Base-by-base conservation (phyloP, 768 basidiomycete genomes). In the Suillus fuscotomentosus region DNA sequence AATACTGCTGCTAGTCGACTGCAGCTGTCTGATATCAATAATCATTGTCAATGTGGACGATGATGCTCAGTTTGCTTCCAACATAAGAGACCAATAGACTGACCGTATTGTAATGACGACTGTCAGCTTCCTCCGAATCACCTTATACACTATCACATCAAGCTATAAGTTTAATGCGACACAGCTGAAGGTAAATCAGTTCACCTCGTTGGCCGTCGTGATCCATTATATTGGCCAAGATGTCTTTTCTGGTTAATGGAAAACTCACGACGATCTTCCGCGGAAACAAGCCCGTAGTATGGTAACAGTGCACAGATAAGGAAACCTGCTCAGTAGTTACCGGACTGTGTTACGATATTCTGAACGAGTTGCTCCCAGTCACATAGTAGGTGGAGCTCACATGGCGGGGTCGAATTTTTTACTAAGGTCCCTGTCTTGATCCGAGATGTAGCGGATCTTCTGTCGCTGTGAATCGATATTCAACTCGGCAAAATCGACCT, bases 401-500 rank as follows among this genome's bases (percentile, higher is more conserved):
- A 36, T 36, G 36, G 8, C 36, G 9, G 36, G 36, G 9, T 36
- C 36, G 36, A 36, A 36, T 8, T 47, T 36, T 61, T 50, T 48
- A 36, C 60, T 61, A 5, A 63, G 34, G 3, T 41, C 34, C 13
- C 53, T 54, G 41, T 53, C 60, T 10, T 60, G 47, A 6, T 53
- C 60, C 17, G 60, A 43, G 9, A 22, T 15, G 38, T 45, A n/a
- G 54, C 22, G 60, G n/a, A 64, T 43, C 22, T 50, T 31, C 31
- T 53, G 31, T 14, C 41, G 34, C 14, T 60, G 59, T 50, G 27
- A 53, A 31, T 36, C 50, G 6, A 61, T 3, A 24, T 51, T 41
- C 14, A 64, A 60, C 39, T 64, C 59, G 5, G 53, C 56, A 14
- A 51, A 64, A 43, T 64, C 48, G 11, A 64, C 27, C 5, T 60